Evolutionary conservation across 2,329 filamentous ascomycete species (phyloP).

Genomic region (Cercospora nicotianae): DNA sequence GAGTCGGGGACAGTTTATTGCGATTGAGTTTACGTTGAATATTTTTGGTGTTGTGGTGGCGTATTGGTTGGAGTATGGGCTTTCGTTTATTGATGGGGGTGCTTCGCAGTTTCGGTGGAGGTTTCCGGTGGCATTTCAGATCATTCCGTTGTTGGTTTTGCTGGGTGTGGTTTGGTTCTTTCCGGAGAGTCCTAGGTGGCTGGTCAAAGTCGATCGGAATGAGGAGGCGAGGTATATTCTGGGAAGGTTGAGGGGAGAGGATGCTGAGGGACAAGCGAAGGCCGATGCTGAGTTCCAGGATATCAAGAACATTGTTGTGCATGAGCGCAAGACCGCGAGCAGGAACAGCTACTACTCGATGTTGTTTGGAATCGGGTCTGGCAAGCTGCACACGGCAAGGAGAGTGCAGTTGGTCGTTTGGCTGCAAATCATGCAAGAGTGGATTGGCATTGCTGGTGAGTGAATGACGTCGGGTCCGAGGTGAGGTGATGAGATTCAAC

Average conservation of each 20-base stretch:
- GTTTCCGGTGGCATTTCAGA: constrained; percentile 70
- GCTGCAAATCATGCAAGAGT: constrained; percentile 45
- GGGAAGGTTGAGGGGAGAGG: constrained; percentile 59
- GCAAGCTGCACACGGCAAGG: constrained; percentile 39
- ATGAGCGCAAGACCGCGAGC: constrained; percentile 51
- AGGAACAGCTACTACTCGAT: constrained; percentile 38
- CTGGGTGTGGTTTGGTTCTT: constrained; percentile 60
- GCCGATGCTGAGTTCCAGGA: constrained; percentile 67
- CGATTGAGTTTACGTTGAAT: constrained; percentile 66
- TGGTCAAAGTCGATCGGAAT: constrained; percentile 64
- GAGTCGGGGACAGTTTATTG: constrained; percentile 55
- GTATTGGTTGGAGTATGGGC: constrained; percentile 44
- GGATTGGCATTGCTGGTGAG: constrained; percentile 30
- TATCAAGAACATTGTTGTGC: constrained; percentile 62
- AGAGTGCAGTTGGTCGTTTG: constrained; percentile 44
- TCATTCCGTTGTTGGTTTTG: constrained; percentile 54
- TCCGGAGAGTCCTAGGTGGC: constrained; percentile 66
- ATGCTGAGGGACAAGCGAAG: constrained; percentile 38
- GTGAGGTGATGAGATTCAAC: not conserved
- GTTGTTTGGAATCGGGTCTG: constrained; percentile 36
- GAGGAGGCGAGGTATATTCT: constrained; percentile 69
- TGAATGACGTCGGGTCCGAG: not conserved
- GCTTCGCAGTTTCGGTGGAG: constrained; percentile 24
- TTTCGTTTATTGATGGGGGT: constrained; percentile 28
- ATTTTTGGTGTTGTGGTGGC: constrained; percentile 62